These are phyloP conservation scores for Sporothrix phasma DNA, from an alignment of 2,329 filamentous ascomycete species.

Conservation along the genomic window DNA sequence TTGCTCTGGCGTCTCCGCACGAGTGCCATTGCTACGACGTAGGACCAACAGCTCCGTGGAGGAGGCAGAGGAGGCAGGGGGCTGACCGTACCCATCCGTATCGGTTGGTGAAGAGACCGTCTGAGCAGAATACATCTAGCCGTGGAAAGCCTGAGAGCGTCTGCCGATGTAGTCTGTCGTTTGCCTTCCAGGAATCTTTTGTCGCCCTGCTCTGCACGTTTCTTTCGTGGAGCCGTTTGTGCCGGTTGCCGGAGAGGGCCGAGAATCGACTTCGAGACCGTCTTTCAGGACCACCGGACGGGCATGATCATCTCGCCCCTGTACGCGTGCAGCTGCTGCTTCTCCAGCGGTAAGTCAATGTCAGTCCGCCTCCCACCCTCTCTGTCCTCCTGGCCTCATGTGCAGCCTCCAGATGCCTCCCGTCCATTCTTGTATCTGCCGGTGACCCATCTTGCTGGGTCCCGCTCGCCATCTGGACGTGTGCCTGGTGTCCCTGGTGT, in stretches of 20 bases:
- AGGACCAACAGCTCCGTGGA: neutral
- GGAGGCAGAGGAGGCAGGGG: neutral
- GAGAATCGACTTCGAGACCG: no score
- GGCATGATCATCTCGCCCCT: neutral
- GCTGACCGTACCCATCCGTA: no score
- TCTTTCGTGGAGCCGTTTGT: neutral
- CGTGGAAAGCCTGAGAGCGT: neutral
- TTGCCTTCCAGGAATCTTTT: neutral
- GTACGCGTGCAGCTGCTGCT: neutral
- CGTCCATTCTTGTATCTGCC: constrained; percentile 1
- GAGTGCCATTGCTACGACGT: no score
- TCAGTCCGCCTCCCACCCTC: no score
- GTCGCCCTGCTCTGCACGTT: neutral
- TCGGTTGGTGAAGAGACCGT: neutral
- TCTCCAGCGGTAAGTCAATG: no score
- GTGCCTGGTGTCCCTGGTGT: no score
- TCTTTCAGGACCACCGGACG: no score
- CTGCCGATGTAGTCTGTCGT: neutral
- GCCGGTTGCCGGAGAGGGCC: neutral
- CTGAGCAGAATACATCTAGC: neutral
- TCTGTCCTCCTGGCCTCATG: no score
- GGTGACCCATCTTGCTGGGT: neutral
- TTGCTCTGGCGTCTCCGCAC: neutral
- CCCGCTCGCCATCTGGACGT: neutral
- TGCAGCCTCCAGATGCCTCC: no score